Base-by-base conservation (phyloP, 1,139 yeast species). In the Blastobotrys capitulatus region DNA sequence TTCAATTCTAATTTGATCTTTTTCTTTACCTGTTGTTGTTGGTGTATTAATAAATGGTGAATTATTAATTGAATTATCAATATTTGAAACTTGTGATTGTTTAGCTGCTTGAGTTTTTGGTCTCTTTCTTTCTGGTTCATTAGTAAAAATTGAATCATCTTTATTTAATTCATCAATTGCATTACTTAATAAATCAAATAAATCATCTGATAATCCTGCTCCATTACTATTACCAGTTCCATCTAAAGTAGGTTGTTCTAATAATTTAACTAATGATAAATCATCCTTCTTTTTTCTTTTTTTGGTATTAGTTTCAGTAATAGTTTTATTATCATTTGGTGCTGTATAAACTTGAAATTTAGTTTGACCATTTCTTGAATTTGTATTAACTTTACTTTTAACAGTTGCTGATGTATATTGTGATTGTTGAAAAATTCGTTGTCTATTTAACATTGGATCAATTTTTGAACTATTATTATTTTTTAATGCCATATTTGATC, bases 1-100 rank as follows among this genome's bases (percentile, higher is more conserved):
- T 50, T 83, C 95, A 26, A 79, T 64, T 39, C 87, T 70, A 9
- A 80, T 72, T 55, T 81, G 75, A 56, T 86, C 94, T 53, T 77
- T 78, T 27, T 69, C 72, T 45, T 70, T 71, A 54, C 69, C 57
- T 29, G 64, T 6, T 13, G 6, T 10, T 29, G n/a, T 6, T 19
- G 25, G 26, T 8, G 40, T 8, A 3, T 5, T 5, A 22, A 7
- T 22, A 5, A 7, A 22, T 22, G 25, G 4, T 22, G 25, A 22
- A 22, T 22, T 22, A 7, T 22, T 22, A 22, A 7, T 22, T 5
- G 25, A 7, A 22, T 22, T 22, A 5, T 4, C 25, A 22, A 22
- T 9, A 6, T 12, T 29, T 29, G 6, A 9, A 12, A 29, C n/a
- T 9, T 10, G 32, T 29, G 6, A 12, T 29, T 6, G 32, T 6